These are phyloP conservation scores for Apiospora saccharicola DNA, from an alignment of 2,329 filamentous ascomycete species.

Conservation along the genomic window DNA sequence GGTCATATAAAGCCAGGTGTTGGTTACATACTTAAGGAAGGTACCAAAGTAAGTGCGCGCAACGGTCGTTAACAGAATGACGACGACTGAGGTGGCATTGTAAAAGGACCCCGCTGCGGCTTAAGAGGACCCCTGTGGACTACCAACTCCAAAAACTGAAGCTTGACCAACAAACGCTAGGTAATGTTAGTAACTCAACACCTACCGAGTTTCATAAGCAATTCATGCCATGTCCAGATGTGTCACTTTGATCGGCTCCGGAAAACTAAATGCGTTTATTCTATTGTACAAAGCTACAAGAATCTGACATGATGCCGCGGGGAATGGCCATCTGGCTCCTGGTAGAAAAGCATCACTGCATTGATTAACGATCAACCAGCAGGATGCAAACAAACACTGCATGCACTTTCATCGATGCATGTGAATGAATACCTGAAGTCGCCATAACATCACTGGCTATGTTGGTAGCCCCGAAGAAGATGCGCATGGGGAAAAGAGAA, in stretches of 20 bases:
- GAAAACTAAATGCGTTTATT: not conserved
- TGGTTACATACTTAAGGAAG: not conserved
- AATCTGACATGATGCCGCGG: not conserved
- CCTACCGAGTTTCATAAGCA: not conserved
- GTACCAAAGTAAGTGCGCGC: no score
- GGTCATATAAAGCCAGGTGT: conserved; percentile 9
- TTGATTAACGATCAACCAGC: not conserved
- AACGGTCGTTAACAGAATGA: not conserved
- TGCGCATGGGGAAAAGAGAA: no score
- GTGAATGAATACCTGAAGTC: not conserved
- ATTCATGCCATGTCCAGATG: not conserved
- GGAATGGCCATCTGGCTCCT: not conserved
- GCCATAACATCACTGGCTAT: not conserved
- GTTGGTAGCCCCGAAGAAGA: no score
- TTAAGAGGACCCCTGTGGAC: not conserved
- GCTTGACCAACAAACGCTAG: not conserved
- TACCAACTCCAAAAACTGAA: not conserved
- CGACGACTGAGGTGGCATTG: not conserved
- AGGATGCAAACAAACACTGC: no score
- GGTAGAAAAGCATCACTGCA: not conserved
- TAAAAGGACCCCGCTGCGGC: not conserved
- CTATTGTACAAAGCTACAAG: not conserved
- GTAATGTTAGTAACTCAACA: not conserved
- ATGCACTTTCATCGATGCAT: no score
- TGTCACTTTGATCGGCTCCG: not conserved